Evolutionary conservation across 2,329 filamentous ascomycete genomes (phyloP), one percentile per base, ranked within the genome.

Genomic region (Epichloe amarillans): DNA sequence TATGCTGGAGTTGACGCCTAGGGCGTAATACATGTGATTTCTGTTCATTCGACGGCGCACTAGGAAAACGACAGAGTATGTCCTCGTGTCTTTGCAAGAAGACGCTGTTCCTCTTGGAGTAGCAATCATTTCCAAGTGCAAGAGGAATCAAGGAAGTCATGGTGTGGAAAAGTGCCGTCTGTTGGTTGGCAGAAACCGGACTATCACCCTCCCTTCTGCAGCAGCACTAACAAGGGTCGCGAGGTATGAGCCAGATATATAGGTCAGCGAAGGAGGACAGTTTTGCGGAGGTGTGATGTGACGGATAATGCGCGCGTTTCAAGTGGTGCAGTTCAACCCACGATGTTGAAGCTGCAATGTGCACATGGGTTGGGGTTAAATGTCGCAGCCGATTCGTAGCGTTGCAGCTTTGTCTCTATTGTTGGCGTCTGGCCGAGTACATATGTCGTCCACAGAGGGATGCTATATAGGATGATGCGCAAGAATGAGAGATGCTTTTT

Each of bases 91-190:
- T 11, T 30, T 17, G 50, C 8, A 48, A 35, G 11, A 35, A 52
- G 26, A 48, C 30, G 43, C 47, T 42, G 47, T 47, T 15, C 47
- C 50, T 47, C 45, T 33, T 26, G 41, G 37, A 17, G 21, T 40
- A 37, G 42, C 30, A 23, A 17, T 57, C 50, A 3, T 49, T 50
- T 43, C 58, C 57, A 35, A 66, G 61, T 47, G 63, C 55, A 35
- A 66, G 58, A 35, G 64, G 64, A 50, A 66, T 65, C 33, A 65
- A 55, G 19, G 62, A 61, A 26, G 58, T 50, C 64, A 66, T 66
- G 21, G 15, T 21, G 45, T 14, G 36, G 15, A 15, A 10, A 38
- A 39, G 23, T 10, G 21, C 30, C 38, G 35, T 21, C 2, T 8
- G 3, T 19, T 38, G 36, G 3, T 19, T 38, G 36, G 19, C 21